Evolutionary conservation across 148 eudicot genomes (phyloP).

Genomic region (Cornus suecica): DNA sequence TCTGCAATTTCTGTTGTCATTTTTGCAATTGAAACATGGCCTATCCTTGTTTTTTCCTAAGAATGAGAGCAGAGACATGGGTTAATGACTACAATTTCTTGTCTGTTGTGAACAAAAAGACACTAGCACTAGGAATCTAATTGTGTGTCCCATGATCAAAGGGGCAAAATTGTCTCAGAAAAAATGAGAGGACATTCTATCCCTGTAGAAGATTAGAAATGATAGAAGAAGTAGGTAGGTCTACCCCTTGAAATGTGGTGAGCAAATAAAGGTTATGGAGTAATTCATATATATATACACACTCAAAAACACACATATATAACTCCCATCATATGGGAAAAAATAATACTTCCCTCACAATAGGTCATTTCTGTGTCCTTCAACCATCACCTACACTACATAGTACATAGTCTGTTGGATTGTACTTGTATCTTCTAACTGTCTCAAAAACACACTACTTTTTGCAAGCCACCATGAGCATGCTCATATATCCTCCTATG

Average conservation of each 20-base stretch:
- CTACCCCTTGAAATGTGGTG: not conserved
- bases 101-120: too few species aligned
- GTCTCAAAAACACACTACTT: too few species aligned
- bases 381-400: not conserved
- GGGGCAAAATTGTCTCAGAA: constrained; percentile 5
- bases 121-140: too few species aligned
- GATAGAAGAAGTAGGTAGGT: not conserved
- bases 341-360: not conserved
- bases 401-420: not conserved
- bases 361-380: not conserved
- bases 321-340: not conserved
- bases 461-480: not conserved
- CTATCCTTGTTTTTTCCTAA: too few species aligned
- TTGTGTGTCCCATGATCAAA: not conserved
- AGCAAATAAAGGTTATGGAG: not conserved
- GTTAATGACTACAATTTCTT: too few species aligned
- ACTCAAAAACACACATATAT: too few species aligned
- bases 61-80: too few species aligned
- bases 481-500: constrained; percentile 4
- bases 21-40: too few species aligned
- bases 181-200: constrained; percentile 1
- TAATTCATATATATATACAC: too few species aligned
- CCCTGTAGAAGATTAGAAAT: not conserved
- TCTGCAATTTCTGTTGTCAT: too few species aligned
- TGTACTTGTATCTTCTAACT: too few species aligned